Evolutionary conservation across 2,329 filamentous ascomycete species (phyloP), one percentile per base, ranked within the genome.

Genomic region (Cryoendolithus antarcticus): DNA sequence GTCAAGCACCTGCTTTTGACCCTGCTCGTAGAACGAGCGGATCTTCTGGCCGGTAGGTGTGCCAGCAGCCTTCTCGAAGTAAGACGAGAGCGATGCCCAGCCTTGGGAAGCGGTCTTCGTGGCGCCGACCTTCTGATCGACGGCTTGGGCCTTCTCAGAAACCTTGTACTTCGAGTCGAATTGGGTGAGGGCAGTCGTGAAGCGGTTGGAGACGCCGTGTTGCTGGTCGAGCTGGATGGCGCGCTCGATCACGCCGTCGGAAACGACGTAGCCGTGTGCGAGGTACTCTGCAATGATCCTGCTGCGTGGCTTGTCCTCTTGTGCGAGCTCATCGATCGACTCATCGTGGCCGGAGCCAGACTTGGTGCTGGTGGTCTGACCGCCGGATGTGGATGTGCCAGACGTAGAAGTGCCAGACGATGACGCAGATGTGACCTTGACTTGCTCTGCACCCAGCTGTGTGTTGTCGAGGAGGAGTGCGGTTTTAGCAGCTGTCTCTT

Each of bases 391-490:
- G 35, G 86, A 75, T 41, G 76, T 71, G 58, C 74, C 72, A 39
- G 71, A 67, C 37, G 74, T 64, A 41, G 82, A 71, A 48, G 78
- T 79, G 47, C 81, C 69, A 35, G 74, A 74, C 48, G 77, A 74
- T 32, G 80, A 74, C 48, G 77, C 74, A 35, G 86, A 75, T 41
- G 76, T 71, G 58, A 98, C 93, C 57, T 91, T 78, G 50, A 88
- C 85, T 43, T 81, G 67, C 41, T 73, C 69, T 35, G 71, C 63
- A 47, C 88, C 88, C 37, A 98, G 82, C 65, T 93, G 83, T 38
- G 91, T 98, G 71, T 94, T 93, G 68, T 96, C 89, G 48, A 98
- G 80, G 43, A 98, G 82, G 31, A 95, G 82, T 19, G 91, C 91
- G 13, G 91, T 98, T 72, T 94, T 95, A 44, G 89, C 88, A 37